These are phyloP conservation scores for Akebia trifoliata DNA, from an alignment of 164 flowering plant genomes.

Conservation along the genomic window DNA sequence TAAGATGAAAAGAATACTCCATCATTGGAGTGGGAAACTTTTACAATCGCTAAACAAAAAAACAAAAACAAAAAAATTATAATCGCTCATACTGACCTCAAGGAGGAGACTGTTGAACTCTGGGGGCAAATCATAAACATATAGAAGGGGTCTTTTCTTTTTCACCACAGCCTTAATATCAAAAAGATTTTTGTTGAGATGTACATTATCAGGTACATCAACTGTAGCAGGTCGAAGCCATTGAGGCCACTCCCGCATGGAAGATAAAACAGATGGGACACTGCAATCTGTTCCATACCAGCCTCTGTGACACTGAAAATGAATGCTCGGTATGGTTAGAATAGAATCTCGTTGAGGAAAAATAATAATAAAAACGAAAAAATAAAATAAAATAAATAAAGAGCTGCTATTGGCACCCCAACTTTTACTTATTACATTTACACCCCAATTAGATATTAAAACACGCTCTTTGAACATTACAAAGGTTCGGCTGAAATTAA, in stretches of 20 bases:
- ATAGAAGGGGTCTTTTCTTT: constrained; percentile 89
- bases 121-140: constrained; percentile 93
- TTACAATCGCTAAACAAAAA: no score
- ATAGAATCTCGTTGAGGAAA: not conserved
- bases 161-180: constrained; percentile 55
- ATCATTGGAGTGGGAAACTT: not conserved
- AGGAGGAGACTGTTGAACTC: constrained; percentile 85
- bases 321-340: constrained; percentile 3
- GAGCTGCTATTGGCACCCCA: no score
- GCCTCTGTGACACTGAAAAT: constrained; percentile 65
- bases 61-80: no score
- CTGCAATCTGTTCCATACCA: constrained; percentile 98
- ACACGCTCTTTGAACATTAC: no score
- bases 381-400: not conserved
- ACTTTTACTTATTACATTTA: no score
- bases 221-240: constrained; percentile 91
- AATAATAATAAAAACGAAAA: constrained; percentile 1
- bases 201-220: constrained; percentile 41
- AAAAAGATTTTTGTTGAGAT: constrained; percentile 24
- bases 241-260: constrained; percentile 73
- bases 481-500: no score
- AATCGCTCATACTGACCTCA: constrained; percentile 56
- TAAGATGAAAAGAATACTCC: not conserved
- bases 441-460: no score
- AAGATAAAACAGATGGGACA: constrained; percentile 67